Evolutionary conservation across 108 stramenopile genomes (phyloP), one percentile per base, ranked within the genome.

Genomic region (Hondaea fermentalgiana): DNA sequence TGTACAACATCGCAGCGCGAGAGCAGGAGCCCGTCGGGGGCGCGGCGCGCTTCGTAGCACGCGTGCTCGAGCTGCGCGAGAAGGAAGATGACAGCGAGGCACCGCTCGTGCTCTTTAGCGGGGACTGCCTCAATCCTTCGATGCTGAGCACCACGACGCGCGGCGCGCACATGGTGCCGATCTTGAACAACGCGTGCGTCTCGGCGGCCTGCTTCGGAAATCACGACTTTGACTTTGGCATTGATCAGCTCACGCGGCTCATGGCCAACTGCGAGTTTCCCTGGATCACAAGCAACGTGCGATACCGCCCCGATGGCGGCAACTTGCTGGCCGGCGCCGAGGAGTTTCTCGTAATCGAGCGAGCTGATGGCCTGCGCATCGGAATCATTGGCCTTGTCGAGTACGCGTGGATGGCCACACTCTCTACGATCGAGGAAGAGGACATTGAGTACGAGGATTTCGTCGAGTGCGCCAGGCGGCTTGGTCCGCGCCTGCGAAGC

Each of bases 311-410:
- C 10, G 45, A 47, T 16, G 43, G 17, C 19, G 45, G 23, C 12
- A 28, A 64, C 57, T 42, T 83, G 0, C 47, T 88, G 60, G 90
- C 42, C 57, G 44, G 43, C 57, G 59, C 44, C 60, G 29, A 49
- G 42, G 28, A 29, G 4, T 19, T 28, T 49, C 5, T 42, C 2
- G 42, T 90, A 51, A 49, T 88, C 5, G 72, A 71, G 53, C 10
- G 57, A 19, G n/a, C 25, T 45, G 51, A 83, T 4, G 90, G 90
- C 71, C 19, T 47, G 5, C 60, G 87, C 25, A 88, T 90, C 45
- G 90, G 90, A 60, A 5, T 90, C 43, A 35, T 90, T 43, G 87
- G 90, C 35, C 87, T 90, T 16, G 57, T 88, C 42, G 90, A 90
- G 90, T 23, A 44, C 19, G 90, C 58, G 45, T 90, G 90, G 90